Base-by-base conservation (phyloP, 148 eudicot genomes). In the Rhododendron mucronatum region DNA sequence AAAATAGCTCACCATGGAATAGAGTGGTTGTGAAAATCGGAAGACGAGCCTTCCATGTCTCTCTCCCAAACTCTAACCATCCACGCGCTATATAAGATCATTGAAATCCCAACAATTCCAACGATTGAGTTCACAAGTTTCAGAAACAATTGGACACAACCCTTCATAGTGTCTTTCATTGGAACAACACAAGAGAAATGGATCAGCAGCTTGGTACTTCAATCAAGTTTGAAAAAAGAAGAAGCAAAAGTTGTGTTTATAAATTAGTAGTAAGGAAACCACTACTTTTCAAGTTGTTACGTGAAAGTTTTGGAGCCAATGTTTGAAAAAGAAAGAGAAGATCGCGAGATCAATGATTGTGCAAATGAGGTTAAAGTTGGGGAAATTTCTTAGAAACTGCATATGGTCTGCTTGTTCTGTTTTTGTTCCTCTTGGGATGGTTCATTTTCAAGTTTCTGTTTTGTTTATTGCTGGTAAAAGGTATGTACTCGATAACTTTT, bases 51-150 rank as follows among this genome's bases (percentile, higher is more conserved):
- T 11, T 78, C 84, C 2, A 37, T 80, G 30, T 88, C 92, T 26
- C 88, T 78, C 16, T 89, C 50, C 90, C 94, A 90, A 87, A 86
- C 90, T 28, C 85, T 85, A 35, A 88, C 26, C 88, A 94, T 92
- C 92, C 94, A 91, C 0, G 80, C 15, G 15, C 92, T 86, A 74
- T 92, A 94, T 35, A 91, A 5, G 59, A 93, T 74, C 85, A 87
- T 86, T 0, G 89, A 86, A 37, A 92, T 86, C 21, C 94, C 94
- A 13, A 80, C 84, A 0, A 89, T 7, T 2, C 90, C 91, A 20
- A 89, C 83, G 14, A 84, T 28, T 0, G 86, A 82, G 75, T 86
- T 81, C 18, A 81, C 88, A 80, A 92, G 78, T 80, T 93, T 90
- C 88, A 88, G 76, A 44, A 82, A 78, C 45, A 63, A 50, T 85